phyloP scores from a whole-genome alignment of 2,329 filamentous ascomycete species.

The Colletotrichum sublineola region DNA sequence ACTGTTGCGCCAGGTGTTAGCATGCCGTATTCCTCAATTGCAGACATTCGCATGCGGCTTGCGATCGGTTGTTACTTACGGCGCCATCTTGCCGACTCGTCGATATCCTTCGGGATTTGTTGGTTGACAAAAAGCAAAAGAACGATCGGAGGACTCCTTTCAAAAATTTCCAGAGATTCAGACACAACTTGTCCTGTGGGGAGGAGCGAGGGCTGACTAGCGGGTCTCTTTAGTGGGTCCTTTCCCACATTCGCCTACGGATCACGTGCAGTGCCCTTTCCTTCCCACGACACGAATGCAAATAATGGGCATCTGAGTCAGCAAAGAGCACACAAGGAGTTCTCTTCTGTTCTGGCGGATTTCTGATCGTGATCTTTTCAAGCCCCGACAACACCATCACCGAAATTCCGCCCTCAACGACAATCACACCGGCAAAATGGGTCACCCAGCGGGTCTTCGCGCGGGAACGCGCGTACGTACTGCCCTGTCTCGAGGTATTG shows the following conservation, averaged over 20 bases:
- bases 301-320: conserved; percentile 24
- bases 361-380: conserved; percentile 22
- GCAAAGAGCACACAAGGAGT: conserved; percentile 4
- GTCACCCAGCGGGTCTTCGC: conserved; percentile 89
- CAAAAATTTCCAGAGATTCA: conserved; percentile 17
- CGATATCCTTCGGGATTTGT: conserved; percentile 48
- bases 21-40: conserved; percentile 7
- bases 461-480: conserved; percentile 83
- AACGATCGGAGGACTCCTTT: conserved; percentile 35
- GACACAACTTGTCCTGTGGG: conserved; percentile 11
- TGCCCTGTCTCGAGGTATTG: conserved; percentile 21
- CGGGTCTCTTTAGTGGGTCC: not conserved
- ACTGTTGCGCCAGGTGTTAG: conserved; percentile 45
- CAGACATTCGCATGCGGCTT: not conserved
- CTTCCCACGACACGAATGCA: conserved; percentile 54
- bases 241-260: not conserved
- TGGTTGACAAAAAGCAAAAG: conserved; percentile 37
- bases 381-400: conserved; percentile 33
- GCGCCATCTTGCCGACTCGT: conserved; percentile 58
- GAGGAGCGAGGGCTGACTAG: conserved; percentile 20
- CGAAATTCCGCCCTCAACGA: conserved; percentile 42
- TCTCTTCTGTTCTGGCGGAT: too few species aligned
- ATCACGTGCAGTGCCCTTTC: conserved; percentile 51
- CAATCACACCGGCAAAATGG: conserved; percentile 71
- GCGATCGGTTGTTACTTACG: conserved; percentile 49